Evolutionary conservation across 129 eudicot genomes (phyloP), one percentile per base, ranked within the genome.

Genomic region (Sambucus nigra): DNA sequence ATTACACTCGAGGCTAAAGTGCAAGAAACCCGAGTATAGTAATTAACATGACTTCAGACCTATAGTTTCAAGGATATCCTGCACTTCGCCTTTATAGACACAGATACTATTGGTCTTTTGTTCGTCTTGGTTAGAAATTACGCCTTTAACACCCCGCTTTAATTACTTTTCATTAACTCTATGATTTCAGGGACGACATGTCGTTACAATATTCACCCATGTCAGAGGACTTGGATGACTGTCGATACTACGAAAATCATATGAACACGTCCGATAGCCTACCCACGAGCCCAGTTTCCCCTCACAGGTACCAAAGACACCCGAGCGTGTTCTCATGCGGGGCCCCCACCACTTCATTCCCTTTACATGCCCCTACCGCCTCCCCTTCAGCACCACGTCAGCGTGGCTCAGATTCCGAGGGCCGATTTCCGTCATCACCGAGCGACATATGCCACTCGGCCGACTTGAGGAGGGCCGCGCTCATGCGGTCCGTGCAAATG

Each of bases 391-490:
- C 65, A 57, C 68, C 88, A 31, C 92, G 92, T 7, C 95, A 84
- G 60, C 79, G 94, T 12, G 83, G 79, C 53, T 74, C 86, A 3
- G 98, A 89, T 28, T 55, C 83, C 15, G 94, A 89, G 72, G 88
- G 95, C 13, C 78, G 95, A 24, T 91, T 91, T 60, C 98, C 95
- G 16, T 85, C 98, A 16, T 85, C 95, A 9, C 98, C 95, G 5
- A 91, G 95, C 54, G 98, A 85, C 58, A 85, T 85, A 63, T 91
- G 98, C 71, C 98, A 91, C 82, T 79, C 98, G 0, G 95, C 95
- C 6, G 98, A 91, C 73, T 64, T 91, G 48, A 71, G 95, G 62
- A 82, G 81, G 67, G 95, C 94, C 53, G 94, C 95, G 20, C 81
- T 91, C 39, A 46, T 91, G 72, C 64, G 98, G 52, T 91, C 95